A percentile compares a stretch with the other conserved stretches of the same genome.
Evolutionary conservation across 441 rosid species (phyloP).

Genomic region (Aleurites moluccanus): DNA sequence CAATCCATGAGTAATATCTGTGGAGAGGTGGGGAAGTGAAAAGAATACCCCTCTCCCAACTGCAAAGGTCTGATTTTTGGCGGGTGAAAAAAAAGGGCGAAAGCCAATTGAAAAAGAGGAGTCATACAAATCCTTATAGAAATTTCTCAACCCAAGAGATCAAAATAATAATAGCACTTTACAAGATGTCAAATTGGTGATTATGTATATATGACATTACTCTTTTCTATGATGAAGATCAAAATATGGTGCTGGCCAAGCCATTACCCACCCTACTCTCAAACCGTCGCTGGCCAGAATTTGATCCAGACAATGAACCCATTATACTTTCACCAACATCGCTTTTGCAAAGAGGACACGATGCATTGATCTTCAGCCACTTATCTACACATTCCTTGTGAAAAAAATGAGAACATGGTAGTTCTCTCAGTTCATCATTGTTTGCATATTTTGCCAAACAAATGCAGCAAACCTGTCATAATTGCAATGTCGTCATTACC

Average conservation of each 20-base stretch:
- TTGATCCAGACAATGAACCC: slow-evolving; percentile 43
- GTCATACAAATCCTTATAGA: slow-evolving; percentile 2
- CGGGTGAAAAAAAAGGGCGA: background rate
- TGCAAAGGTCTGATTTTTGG: background rate
- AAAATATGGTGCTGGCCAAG: slow-evolving; percentile 33
- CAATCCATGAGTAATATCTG: too few relatives aligned
- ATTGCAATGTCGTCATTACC: slow-evolving; percentile 2
- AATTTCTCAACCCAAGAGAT: slow-evolving; percentile 11
- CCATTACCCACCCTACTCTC: slow-evolving; percentile 41
- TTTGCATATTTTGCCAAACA: slow-evolving; percentile 91
- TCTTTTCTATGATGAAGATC: slow-evolving; percentile 19
- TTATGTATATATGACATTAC: slow-evolving; percentile 2
- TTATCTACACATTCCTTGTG: slow-evolving; percentile 96
- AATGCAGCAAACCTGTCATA: slow-evolving; percentile 84
- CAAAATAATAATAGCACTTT: slow-evolving; percentile 2
- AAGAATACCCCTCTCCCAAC: too few relatives aligned
- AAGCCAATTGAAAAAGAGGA: background rate
- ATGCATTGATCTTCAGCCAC: slow-evolving; percentile 93
- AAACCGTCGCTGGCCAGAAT: slow-evolving; percentile 27
- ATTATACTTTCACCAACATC: slow-evolving; percentile 69
- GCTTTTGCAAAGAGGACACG: slow-evolving; percentile 95
- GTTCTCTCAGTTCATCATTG: slow-evolving; percentile 88
- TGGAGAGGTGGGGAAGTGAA: background rate
- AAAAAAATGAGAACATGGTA: slow-evolving; percentile 84
- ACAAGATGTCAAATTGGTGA: slow-evolving; percentile 21